Percentiles rank a stretch among this genome's conserved stretches.
Evolutionary conservation across 306 rosid genomes (phyloP).

Genomic region (Quercus engelmannii): DNA sequence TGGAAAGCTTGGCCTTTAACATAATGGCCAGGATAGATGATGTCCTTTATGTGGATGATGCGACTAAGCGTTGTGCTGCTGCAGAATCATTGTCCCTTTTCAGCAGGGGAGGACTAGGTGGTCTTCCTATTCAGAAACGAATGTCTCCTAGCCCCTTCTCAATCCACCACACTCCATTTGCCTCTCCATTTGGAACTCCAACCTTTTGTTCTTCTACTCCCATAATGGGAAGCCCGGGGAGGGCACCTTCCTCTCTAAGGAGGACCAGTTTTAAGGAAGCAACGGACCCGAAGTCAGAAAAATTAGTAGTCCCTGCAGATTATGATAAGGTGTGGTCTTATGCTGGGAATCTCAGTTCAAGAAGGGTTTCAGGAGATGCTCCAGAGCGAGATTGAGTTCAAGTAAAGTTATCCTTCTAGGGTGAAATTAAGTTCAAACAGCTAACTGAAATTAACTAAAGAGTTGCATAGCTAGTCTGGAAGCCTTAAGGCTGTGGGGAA

Average conservation of each 20-base stretch:
- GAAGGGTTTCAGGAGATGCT: slow-evolving; percentile 69
- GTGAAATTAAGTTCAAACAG: slow-evolving; percentile 11
- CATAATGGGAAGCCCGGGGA: slow-evolving; percentile 60
- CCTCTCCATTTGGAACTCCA: slow-evolving; percentile 84
- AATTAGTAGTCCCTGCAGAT: slow-evolving; percentile 37
- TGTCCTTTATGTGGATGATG: slow-evolving; percentile 77
- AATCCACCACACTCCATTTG: slow-evolving; percentile 75
- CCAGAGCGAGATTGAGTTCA: slow-evolving; percentile 64
- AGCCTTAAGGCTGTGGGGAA: neutral
- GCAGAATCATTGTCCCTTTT: slow-evolving; percentile 66
- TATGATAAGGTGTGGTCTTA: slow-evolving; percentile 77
- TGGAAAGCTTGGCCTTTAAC: slow-evolving; percentile 95
- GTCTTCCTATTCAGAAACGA: slow-evolving; percentile 79
- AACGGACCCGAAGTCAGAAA: slow-evolving; percentile 38
- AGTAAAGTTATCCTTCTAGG: slow-evolving; percentile 1
- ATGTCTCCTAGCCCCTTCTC: slow-evolving; percentile 94
- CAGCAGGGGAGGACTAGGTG: slow-evolving; percentile 68
- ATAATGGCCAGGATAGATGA: slow-evolving; percentile 94
- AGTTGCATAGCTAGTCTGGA: slow-evolving; percentile 16
- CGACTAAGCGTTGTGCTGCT: slow-evolving; percentile 61
- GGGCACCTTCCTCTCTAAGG: slow-evolving; percentile 37
- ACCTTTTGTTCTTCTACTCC: slow-evolving; percentile 78
- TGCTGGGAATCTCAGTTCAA: slow-evolving; percentile 65
- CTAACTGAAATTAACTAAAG: neutral
- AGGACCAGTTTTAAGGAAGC: slow-evolving; percentile 34